Conservation (phyloP, 1,139 yeast genomes). For the Lizanozyma gosingica region DNA sequence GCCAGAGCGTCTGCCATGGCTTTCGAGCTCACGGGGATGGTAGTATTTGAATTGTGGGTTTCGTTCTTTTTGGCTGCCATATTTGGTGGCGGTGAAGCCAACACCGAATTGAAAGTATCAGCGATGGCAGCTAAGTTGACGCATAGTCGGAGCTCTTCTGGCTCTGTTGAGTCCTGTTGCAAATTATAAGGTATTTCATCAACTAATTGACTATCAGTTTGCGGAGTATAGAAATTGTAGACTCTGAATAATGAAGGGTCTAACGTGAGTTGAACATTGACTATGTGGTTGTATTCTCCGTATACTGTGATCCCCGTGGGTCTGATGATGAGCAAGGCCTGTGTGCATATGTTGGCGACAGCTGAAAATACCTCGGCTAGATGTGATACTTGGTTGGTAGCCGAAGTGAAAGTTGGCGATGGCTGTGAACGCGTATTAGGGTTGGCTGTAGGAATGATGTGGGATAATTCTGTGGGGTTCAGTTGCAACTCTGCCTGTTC, state of each 20-base stretch:
- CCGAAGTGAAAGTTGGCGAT: conserved; percentile 20
- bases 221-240: conserved; percentile 13
- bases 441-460: too few relatives aligned
- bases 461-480: too few relatives aligned
- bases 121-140: background rate
- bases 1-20: too few relatives aligned
- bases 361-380: conserved; percentile 32
- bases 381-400: conserved; percentile 31
- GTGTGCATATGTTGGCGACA: conserved; percentile 22
- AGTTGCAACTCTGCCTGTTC: too few relatives aligned
- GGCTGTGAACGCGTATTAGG: too few relatives aligned
- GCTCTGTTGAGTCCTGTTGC: background rate
- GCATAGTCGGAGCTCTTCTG: background rate
- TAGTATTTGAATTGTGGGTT: background rate
- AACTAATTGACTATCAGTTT: background rate
- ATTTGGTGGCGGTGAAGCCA: background rate
- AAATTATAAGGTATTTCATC: background rate
- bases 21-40: background rate
- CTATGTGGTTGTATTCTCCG: conserved; percentile 30
- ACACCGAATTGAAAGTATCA: background rate
- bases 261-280: conserved; percentile 26
- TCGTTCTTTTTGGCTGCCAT: background rate
- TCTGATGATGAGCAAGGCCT: conserved; percentile 28
- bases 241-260: conserved; percentile 29
- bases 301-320: conserved; percentile 26